Evolutionary conservation across 139 green algal genomes (phyloP).

Genomic region (Chlorella sp.): DNA sequence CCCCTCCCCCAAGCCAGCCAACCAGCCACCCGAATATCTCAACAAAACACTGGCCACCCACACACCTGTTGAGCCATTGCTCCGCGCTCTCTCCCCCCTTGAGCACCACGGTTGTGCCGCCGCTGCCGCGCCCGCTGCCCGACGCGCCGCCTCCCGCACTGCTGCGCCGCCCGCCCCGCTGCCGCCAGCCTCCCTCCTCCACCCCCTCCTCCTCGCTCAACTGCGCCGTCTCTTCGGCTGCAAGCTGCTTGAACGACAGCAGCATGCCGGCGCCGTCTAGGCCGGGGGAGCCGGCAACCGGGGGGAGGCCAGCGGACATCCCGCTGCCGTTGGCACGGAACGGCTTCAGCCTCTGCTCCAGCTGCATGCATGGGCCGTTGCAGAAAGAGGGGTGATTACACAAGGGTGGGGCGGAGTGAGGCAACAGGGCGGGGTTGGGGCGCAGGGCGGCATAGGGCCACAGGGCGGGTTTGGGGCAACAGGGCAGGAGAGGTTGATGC

Average conservation of each 20-base stretch:
- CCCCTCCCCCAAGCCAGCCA: too few relatives aligned
- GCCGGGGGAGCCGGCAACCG: background rate
- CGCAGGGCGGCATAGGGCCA: background rate
- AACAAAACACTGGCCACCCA: background rate
- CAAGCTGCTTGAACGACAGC: background rate
- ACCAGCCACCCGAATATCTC: too few relatives aligned
- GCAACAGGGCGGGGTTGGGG: too few relatives aligned
- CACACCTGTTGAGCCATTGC: background rate
- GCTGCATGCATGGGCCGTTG: background rate
- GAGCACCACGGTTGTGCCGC: background rate
- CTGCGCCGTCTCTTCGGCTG: background rate
- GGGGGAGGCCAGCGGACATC: too few relatives aligned
- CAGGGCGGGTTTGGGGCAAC: background rate
- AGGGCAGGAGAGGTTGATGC: background rate
- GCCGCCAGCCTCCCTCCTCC: background rate
- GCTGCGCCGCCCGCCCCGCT: background rate
- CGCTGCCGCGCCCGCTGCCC: background rate
- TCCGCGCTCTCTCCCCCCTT: background rate
- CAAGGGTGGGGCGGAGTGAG: too few relatives aligned
- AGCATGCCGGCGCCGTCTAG: background rate
- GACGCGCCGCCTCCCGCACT: background rate
- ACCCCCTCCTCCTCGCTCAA: background rate
- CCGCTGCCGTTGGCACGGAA: background rate
- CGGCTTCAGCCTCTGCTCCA: background rate
- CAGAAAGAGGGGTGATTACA: too few relatives aligned